Evolutionary conservation across 2,329 filamentous ascomycete species (phyloP).

Genomic region (Colletotrichum trifolii): DNA sequence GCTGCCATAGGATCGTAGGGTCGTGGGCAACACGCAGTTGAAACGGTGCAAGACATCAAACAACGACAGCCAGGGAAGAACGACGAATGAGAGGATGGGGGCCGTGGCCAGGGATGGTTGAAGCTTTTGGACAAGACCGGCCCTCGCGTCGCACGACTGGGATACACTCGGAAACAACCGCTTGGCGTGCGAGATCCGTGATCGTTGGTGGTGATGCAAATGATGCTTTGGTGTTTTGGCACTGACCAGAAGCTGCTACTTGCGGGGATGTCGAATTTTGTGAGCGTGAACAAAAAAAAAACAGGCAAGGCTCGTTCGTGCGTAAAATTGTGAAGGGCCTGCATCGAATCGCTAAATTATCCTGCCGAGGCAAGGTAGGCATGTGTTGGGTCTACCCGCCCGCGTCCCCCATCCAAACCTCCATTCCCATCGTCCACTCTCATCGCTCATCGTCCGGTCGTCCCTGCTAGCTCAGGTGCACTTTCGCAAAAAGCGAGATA

Average conservation of each 20-base stretch:
- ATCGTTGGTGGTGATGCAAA: slow-evolving; percentile 3
- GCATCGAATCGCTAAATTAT: slow-evolving; percentile 15
- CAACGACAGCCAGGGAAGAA: slow-evolving; percentile 19
- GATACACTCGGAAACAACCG: slow-evolving; percentile 35
- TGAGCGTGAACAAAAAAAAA: background rate
- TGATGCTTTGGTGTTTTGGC: background rate
- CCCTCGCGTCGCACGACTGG: slow-evolving; percentile 34
- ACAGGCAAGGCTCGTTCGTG: background rate
- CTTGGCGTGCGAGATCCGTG: slow-evolving; percentile 35
- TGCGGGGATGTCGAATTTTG: no score
- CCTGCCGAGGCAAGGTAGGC: slow-evolving; percentile 23
- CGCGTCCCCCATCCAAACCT: background rate
- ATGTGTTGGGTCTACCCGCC: slow-evolving; percentile 17
- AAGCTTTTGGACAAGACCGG: slow-evolving; percentile 36
- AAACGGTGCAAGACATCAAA: slow-evolving; percentile 35
- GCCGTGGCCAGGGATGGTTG: slow-evolving; percentile 23
- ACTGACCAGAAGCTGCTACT: background rate
- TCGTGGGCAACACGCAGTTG: slow-evolving; percentile 22
- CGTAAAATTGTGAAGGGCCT: slow-evolving; percentile 3
- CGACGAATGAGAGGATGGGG: slow-evolving; percentile 14
- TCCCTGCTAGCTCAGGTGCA: no score
- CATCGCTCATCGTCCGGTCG: slow-evolving; percentile 2
- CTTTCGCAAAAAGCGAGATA: slow-evolving; percentile 16
- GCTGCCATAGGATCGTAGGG: slow-evolving; percentile 4
- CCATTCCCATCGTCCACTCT: background rate